These are phyloP conservation scores for Rhizopogon rudus DNA, from an alignment of 768 basidiomycete genomes.

Conservation along the genomic window DNA sequence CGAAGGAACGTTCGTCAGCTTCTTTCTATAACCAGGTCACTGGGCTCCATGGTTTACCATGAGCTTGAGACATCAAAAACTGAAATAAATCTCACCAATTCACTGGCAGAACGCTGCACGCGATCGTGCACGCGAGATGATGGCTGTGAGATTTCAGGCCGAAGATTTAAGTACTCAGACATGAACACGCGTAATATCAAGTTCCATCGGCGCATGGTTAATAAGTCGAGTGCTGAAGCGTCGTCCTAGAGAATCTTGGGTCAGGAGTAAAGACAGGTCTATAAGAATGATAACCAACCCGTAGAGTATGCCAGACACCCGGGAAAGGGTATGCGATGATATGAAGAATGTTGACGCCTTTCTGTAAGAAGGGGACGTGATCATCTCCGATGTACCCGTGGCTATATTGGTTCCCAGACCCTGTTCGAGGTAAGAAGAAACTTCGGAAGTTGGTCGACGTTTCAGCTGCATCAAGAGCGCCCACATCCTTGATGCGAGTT, in stretches of 20 bases:
- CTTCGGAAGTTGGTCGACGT: conserved; percentile 43
- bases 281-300: conserved; percentile 38
- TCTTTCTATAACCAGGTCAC: background rate
- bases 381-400: conserved; percentile 81
- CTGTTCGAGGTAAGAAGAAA: conserved; percentile 58
- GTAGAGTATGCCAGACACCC: conserved; percentile 78
- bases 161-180: conserved; percentile 80
- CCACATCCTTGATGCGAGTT: conserved; percentile 57
- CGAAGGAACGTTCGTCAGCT: background rate
- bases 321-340: conserved; percentile 90
- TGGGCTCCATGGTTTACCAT: background rate
- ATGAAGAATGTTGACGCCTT: conserved; percentile 86
- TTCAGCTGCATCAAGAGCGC: conserved; percentile 49
- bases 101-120: conserved; percentile 34
- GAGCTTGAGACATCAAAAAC: background rate
- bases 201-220: conserved; percentile 88
- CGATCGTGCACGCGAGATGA: conserved; percentile 14
- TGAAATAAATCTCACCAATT: conserved; percentile 38
- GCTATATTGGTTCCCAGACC: conserved; percentile 28
- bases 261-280: background rate
- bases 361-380: conserved; percentile 81
- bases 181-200: conserved; percentile 83
- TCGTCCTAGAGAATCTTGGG: conserved; percentile 62
- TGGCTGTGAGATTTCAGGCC: conserved; percentile 38
- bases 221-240: conserved; percentile 75